Conservation (phyloP, 768 basidiomycete species). For the Mycena galericulata region DNA sequence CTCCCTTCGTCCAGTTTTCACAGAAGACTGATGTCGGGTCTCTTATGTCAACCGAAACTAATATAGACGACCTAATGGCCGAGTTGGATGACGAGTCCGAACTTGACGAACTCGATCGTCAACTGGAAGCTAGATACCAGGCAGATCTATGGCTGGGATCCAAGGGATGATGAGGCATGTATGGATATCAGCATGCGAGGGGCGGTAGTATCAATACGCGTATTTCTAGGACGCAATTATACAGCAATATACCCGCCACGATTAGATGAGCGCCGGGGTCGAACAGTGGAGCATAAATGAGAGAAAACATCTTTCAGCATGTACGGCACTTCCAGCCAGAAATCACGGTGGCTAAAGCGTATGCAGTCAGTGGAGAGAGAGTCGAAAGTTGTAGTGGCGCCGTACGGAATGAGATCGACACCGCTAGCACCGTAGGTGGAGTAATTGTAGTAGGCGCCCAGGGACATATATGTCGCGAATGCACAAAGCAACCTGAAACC, state of each 20-base stretch:
- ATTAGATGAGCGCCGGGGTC: slow-evolving; percentile 70
- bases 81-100: slow-evolving; percentile 59
- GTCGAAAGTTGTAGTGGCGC: slow-evolving; percentile 29
- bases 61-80: slow-evolving; percentile 50
- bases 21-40: slow-evolving; percentile 11
- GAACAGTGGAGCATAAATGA: slow-evolving; percentile 80
- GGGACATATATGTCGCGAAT: slow-evolving; percentile 74
- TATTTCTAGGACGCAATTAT: slow-evolving; percentile 16
- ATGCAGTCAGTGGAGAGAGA: slow-evolving; percentile 13
- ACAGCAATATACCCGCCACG: slow-evolving; percentile 85
- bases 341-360: slow-evolving; percentile 79
- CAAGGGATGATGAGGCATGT: background rate
- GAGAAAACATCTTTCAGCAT: slow-evolving; percentile 83
- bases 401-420: slow-evolving; percentile 86
- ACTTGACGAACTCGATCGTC: slow-evolving; percentile 53
- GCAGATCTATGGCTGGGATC: slow-evolving; percentile 52
- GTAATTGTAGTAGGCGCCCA: slow-evolving; percentile 92
- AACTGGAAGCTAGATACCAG: slow-evolving; percentile 51
- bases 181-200: background rate
- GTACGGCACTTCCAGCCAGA: slow-evolving; percentile 91
- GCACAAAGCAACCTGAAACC: slow-evolving; percentile 68
- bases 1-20: slow-evolving; percentile 38
- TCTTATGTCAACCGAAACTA: slow-evolving; percentile 40
- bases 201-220: slow-evolving; percentile 1
- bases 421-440: slow-evolving; percentile 89